Evolutionary conservation across 2,329 filamentous ascomycete species (phyloP).

Genomic region (Torrubiella hemipterigena): DNA sequence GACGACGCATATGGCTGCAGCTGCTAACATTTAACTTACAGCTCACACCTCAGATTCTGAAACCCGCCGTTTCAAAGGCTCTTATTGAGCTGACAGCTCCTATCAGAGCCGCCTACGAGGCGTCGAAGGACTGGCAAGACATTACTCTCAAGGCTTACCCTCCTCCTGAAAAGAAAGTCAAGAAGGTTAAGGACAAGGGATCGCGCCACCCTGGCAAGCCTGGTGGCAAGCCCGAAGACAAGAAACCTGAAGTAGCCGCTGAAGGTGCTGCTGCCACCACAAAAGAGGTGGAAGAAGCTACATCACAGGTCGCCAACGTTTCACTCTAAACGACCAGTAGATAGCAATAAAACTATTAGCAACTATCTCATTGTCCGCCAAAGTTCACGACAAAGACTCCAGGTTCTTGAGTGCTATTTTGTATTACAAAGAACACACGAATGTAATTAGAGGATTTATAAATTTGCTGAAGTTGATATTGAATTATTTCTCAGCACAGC

Average conservation of each 20-base stretch:
- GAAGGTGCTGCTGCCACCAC: not conserved
- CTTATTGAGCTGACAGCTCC: slow-evolving; percentile 65
- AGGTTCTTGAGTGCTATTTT: too few species aligned
- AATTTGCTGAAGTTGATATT: too few species aligned
- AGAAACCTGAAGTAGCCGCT: not conserved
- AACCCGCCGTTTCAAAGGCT: slow-evolving; percentile 67
- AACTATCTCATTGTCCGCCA: too few species aligned
- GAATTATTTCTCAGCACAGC: too few species aligned
- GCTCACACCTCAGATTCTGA: slow-evolving; percentile 76
- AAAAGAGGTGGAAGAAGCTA: not conserved
- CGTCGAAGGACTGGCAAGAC: slow-evolving; percentile 64
- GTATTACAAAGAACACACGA: too few species aligned
- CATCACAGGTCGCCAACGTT: too few species aligned
- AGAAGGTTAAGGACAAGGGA: slow-evolving; percentile 69
- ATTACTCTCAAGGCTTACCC: slow-evolving; percentile 69
- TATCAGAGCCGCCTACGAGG: slow-evolving; percentile 62
- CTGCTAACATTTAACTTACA: slow-evolving; percentile 7
- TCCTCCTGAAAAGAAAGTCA: slow-evolving; percentile 54
- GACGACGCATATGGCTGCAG: rapidly evolving
- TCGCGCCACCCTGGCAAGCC: slow-evolving; percentile 43
- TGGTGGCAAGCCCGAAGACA: not conserved
- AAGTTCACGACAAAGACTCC: too few species aligned
- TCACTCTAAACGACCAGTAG: too few species aligned
- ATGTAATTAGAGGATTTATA: too few species aligned
- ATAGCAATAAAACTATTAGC: not conserved